Percentiles rank a stretch among this genome's conserved stretches.
These are phyloP conservation scores for Tricholoma terreum DNA, from an alignment of 768 basidiomycete genomes.

Conservation along the genomic window DNA sequence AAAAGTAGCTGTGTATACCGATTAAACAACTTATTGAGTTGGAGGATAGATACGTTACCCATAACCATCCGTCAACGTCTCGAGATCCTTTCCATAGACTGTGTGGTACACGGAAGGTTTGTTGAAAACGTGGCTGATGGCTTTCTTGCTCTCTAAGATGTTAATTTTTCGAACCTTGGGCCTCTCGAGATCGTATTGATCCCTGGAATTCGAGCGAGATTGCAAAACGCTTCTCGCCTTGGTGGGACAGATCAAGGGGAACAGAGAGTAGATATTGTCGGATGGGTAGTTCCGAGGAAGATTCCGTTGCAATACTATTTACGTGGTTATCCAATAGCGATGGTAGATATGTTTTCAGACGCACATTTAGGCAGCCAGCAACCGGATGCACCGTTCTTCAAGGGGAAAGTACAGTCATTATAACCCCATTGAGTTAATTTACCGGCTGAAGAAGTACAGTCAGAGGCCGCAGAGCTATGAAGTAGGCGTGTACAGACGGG, in stretches of 20 bases:
- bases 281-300: conserved; percentile 19
- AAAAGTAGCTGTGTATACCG: conserved; percentile 11
- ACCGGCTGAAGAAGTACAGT: not conserved
- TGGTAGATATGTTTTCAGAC: not conserved
- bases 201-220: not conserved
- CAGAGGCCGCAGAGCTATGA: not conserved
- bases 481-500: conserved; percentile 2
- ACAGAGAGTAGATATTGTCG: conserved; percentile 22
- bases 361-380: conserved; percentile 20
- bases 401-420: conserved; percentile 13
- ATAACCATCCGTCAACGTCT: conserved; percentile 16
- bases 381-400: conserved; percentile 17
- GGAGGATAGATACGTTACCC: no score
- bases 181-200: conserved; percentile 8
- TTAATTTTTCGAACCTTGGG: conserved; percentile 9
- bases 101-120: conserved; percentile 12
- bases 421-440: conserved; percentile 20
- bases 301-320: conserved; percentile 21
- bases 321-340: not conserved
- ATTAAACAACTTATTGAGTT: not conserved
- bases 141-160: conserved; percentile 9
- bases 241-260: conserved; percentile 16
- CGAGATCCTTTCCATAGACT: conserved; percentile 12
- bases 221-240: not conserved
- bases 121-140: conserved; percentile 19